Percentiles rank a stretch among this genome's conserved stretches.
Evolutionary conservation across 495 filamentous ascomycete genomes (phyloP).

Genomic region (Schizothecium vesticola): DNA sequence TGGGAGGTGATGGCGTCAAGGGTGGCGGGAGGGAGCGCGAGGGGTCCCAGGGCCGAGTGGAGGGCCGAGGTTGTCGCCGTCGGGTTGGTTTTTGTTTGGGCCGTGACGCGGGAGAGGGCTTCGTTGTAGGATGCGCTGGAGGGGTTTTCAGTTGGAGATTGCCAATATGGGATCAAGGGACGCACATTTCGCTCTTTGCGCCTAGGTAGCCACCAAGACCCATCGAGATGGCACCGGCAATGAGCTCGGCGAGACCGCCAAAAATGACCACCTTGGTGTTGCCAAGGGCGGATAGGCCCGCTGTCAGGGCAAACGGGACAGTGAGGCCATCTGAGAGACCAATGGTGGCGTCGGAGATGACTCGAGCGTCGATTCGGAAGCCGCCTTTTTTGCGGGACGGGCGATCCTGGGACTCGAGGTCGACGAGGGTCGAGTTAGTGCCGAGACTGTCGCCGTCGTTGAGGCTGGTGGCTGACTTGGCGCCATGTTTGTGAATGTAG

Average conservation of each 20-base stretch:
- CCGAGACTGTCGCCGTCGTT: neutral
- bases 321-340: constrained; percentile 57
- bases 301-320: constrained; percentile 57
- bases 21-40: constrained; percentile 2
- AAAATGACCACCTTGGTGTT: constrained; percentile 55
- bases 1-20: constrained; percentile 33
- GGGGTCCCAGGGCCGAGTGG: constrained; percentile 3
- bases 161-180: neutral
- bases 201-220: constrained; percentile 53
- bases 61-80: neutral
- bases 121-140: constrained; percentile 18
- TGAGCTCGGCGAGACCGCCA: constrained; percentile 61
- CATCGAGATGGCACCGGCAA: constrained; percentile 60
- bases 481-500: neutral
- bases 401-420: constrained; percentile 5
- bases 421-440: constrained; percentile 1
- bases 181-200: constrained; percentile 4
- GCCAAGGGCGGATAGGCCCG: constrained; percentile 51
- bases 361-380: constrained; percentile 21
- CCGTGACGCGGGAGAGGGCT: constrained; percentile 5
- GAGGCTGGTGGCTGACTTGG: neutral
- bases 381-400: neutral
- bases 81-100: constrained; percentile 1
- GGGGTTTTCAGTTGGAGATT: neutral
- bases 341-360: constrained; percentile 46